Conservation (phyloP, 768 basidiomycete genomes). For the Phlebiopsis flavidoalba region DNA sequence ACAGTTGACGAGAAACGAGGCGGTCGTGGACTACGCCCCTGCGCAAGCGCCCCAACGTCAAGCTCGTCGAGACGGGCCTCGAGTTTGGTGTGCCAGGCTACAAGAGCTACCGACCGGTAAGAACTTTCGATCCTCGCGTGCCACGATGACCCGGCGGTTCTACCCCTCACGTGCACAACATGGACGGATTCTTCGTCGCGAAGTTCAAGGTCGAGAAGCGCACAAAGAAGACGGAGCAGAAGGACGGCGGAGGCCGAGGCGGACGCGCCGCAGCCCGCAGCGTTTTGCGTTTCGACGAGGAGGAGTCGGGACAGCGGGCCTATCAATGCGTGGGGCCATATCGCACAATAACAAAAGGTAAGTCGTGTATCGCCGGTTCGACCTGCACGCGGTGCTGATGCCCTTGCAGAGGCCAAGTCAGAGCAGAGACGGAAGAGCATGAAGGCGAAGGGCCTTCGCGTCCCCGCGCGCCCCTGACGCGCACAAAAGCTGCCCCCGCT, state of each 20-base stretch:
- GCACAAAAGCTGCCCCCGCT: conserved; percentile 24
- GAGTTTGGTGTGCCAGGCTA: conserved; percentile 93
- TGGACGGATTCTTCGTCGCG: conserved; percentile 99
- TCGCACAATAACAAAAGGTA: neutral
- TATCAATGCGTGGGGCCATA: conserved; percentile 73
- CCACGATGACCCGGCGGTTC: conserved; percentile 80
- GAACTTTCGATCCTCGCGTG: conserved; percentile 77
- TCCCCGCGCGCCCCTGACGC: too few species aligned
- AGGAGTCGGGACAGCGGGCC: conserved; percentile 46
- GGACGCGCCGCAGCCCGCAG: conserved; percentile 22
- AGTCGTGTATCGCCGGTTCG: neutral
- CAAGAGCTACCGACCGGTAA: conserved; percentile 80
- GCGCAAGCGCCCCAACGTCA: conserved; percentile 87
- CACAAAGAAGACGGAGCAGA: conserved; percentile 39
- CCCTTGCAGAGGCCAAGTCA: conserved; percentile 56
- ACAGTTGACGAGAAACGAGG: conserved; percentile 98
- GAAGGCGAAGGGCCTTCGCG: conserved; percentile 71
- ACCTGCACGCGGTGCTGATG: neutral
- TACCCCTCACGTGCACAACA: conserved; percentile 98
- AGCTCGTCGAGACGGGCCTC: conserved; percentile 88
- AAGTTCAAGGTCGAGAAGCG: conserved; percentile 94
- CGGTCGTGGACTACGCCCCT: conserved; percentile 97
- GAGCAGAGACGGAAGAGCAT: conserved; percentile 71
- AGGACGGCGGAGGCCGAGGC: conserved; percentile 18
- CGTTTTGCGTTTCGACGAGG: conserved; percentile 24